Percentiles rank a stretch among this genome's conserved stretches.
phyloP scores from a whole-genome alignment of 805 yeast genomes.

The Candida endomychidarum region DNA sequence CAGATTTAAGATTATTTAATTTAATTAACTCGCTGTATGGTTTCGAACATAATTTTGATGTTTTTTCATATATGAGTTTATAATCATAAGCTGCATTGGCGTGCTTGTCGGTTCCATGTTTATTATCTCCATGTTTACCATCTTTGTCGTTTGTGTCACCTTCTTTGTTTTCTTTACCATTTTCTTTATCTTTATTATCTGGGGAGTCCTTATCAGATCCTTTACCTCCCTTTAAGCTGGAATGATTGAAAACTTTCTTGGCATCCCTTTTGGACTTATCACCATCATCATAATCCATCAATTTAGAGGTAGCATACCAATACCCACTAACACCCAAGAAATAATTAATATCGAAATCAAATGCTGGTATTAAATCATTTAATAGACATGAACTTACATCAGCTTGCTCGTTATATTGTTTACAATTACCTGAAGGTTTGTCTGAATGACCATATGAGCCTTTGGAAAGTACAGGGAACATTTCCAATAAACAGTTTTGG shows the following conservation, averaged over 20 bases:
- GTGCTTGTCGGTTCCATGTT: no score
- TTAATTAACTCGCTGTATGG: conserved; percentile 36
- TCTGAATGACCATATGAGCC: conserved; percentile 26
- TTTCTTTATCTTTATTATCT: neutral
- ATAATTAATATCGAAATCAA: conserved; percentile 55
- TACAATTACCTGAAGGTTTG: conserved; percentile 26
- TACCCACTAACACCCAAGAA: conserved; percentile 69
- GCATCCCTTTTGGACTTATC: neutral
- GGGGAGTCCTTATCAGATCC: neutral
- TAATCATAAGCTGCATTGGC: conserved; percentile 41
- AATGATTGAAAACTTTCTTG: conserved; percentile 6
- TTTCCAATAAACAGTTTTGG: conserved; percentile 43
- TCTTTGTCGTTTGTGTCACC: conserved; percentile 16
- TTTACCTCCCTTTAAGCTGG: neutral
- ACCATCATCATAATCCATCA: conserved; percentile 32
- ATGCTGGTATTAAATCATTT: conserved; percentile 52
- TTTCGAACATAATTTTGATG: conserved; percentile 48
- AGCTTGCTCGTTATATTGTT: conserved; percentile 28
- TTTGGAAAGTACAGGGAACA: conserved; percentile 46
- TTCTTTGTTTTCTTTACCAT: neutral
- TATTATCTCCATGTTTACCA: conserved; percentile 8
- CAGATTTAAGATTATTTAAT: conserved; percentile 28
- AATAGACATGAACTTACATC: conserved; percentile 49
- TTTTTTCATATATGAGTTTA: conserved; percentile 40
- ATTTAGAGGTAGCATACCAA: conserved; percentile 58